Conservation (phyloP, 345 rosid genomes). For the Rhodomyrtus tomentosa region DNA sequence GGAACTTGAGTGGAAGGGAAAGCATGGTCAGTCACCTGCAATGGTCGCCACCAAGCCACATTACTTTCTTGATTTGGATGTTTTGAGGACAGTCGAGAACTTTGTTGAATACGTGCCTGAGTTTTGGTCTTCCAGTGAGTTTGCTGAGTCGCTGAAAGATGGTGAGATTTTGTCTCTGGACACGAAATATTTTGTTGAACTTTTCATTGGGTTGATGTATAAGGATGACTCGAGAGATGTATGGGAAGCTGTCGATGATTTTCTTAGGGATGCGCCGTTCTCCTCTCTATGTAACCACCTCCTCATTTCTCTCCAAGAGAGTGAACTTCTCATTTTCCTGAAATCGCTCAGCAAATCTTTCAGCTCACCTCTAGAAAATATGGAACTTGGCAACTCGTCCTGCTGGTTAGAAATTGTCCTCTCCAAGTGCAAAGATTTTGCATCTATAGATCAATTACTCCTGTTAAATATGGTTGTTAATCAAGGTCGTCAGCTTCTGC, state of each 20-base stretch:
- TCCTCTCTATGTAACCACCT: slow-evolving; percentile 57
- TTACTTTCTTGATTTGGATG: slow-evolving; percentile 86
- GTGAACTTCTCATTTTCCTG: slow-evolving; percentile 38
- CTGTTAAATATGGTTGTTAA: slow-evolving; percentile 49
- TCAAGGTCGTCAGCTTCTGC: slow-evolving; percentile 55
- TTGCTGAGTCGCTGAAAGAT: slow-evolving; percentile 67
- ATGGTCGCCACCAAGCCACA: slow-evolving; percentile 93
- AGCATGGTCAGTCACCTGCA: slow-evolving; percentile 95
- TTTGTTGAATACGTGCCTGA: slow-evolving; percentile 74
- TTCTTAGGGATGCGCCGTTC: slow-evolving; percentile 56
- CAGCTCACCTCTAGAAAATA: slow-evolving; percentile 8
- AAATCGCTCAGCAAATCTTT: slow-evolving; percentile 29
- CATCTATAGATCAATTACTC: slow-evolving; percentile 56
- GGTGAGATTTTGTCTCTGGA: slow-evolving; percentile 66
- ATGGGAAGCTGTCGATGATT: slow-evolving; percentile 62
- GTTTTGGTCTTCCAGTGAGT: slow-evolving; percentile 83
- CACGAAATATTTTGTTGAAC: slow-evolving; percentile 47
- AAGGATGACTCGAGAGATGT: slow-evolving; percentile 51
- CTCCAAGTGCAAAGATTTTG: slow-evolving; percentile 21
- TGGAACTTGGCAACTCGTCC: slow-evolving; percentile 24
- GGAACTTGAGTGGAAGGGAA: slow-evolving; percentile 92
- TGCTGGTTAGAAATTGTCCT: slow-evolving; percentile 54
- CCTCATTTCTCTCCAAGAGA: slow-evolving; percentile 60
- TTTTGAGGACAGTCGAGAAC: slow-evolving; percentile 60
- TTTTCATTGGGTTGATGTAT: slow-evolving; percentile 55